Percentiles rank a stretch among this genome's conserved stretches.
Conservation (phyloP, 371 early-diverging fungal genomes). For the Mucor ambiguus region DNA sequence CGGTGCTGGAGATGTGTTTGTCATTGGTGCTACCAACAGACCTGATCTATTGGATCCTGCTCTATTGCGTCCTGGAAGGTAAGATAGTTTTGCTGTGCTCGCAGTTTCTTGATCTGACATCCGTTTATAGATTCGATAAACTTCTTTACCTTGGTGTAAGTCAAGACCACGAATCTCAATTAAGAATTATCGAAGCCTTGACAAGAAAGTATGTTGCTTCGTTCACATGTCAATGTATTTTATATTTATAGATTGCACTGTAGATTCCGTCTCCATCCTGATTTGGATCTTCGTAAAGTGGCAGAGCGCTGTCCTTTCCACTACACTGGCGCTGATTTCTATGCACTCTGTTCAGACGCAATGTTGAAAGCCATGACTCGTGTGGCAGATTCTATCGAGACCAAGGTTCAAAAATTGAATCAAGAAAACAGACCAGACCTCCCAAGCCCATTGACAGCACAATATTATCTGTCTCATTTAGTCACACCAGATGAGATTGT, state of each 20-base stretch:
- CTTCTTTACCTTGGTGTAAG: slow-evolving; percentile 93
- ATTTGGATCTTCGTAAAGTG: slow-evolving; percentile 70
- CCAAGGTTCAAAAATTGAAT: slow-evolving; percentile 49
- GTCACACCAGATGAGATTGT: slow-evolving; percentile 66
- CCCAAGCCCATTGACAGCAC: slow-evolving; percentile 67
- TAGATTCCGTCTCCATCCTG: slow-evolving; percentile 82
- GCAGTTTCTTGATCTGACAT: background rate
- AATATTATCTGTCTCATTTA: slow-evolving; percentile 84
- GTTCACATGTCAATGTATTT: background rate
- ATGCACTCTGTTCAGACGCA: slow-evolving; percentile 96
- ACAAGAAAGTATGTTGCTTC: slow-evolving; percentile 77
- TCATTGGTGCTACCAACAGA: slow-evolving; percentile 99
- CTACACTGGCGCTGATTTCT: slow-evolving; percentile 97
- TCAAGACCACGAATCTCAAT: slow-evolving; percentile 82
- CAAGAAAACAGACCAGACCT: slow-evolving; percentile 33
- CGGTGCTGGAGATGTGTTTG: slow-evolving; percentile 92
- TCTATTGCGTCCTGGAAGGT: slow-evolving; percentile 56
- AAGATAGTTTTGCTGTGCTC: background rate
- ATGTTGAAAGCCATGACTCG: slow-evolving; percentile 95
- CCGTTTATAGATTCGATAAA: slow-evolving; percentile 83
- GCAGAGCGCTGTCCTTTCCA: slow-evolving; percentile 88
- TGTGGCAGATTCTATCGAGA: slow-evolving; percentile 82
- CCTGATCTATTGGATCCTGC: slow-evolving; percentile 99
- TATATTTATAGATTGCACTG: background rate
- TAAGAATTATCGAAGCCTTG: slow-evolving; percentile 87